Evolutionary conservation across 176 grass and related monocot species (phyloP).

Genomic region (Carex littledalei): DNA sequence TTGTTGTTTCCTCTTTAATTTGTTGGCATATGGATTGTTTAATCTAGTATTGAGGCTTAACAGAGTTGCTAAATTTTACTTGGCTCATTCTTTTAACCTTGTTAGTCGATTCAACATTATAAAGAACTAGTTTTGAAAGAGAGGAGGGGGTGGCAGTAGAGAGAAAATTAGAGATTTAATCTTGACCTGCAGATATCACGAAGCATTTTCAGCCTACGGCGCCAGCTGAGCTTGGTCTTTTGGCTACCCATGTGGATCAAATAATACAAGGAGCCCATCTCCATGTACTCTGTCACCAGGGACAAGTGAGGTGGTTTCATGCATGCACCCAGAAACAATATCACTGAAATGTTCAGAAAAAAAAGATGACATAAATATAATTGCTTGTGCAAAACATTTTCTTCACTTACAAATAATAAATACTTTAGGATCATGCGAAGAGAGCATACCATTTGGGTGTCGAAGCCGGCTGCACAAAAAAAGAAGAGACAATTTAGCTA

Average conservation of each 20-base stretch:
- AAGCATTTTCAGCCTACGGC: slow-evolving; percentile 93
- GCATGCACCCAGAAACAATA: slow-evolving; percentile 97
- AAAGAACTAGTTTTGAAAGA: not conserved
- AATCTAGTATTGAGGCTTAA: not conserved
- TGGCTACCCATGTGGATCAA: slow-evolving; percentile 79
- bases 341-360: slow-evolving; percentile 54
- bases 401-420: not conserved
- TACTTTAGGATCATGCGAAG: slow-evolving; percentile 8
- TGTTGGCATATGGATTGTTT: not conserved
- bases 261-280: slow-evolving; percentile 93
- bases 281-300: slow-evolving; percentile 93
- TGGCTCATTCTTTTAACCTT: not conserved
- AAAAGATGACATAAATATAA: slow-evolving; percentile 21
- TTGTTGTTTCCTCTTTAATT: not conserved
- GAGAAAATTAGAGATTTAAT: not conserved
- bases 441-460: slow-evolving; percentile 85
- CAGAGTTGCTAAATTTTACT: not conserved
- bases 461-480: slow-evolving; percentile 80
- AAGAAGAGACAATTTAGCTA: not conserved
- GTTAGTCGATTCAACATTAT: not conserved
- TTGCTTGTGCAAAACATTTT: slow-evolving; percentile 5
- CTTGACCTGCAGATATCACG: slow-evolving; percentile 92
- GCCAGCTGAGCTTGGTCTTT: slow-evolving; percentile 82
- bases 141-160: not conserved
- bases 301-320: slow-evolving; percentile 96